phyloP scores from a whole-genome alignment of 2,329 filamentous ascomycete species.

The Verticillium nubilum region DNA sequence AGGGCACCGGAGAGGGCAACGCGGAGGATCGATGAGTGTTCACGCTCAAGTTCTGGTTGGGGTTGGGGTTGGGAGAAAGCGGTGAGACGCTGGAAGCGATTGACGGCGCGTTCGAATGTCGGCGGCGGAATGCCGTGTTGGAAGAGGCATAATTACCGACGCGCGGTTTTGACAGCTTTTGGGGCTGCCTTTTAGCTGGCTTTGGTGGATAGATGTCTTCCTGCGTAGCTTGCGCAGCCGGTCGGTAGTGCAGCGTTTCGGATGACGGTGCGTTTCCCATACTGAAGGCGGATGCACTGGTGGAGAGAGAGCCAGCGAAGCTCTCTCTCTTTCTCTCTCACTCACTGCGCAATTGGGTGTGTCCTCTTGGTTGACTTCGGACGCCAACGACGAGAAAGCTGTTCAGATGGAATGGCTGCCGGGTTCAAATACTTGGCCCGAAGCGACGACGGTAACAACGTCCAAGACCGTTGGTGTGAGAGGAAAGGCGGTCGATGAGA shows the following conservation, averaged over 20 bases:
- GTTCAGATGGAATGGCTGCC: background rate
- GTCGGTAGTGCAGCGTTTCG: conserved; percentile 26
- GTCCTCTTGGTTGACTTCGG: background rate
- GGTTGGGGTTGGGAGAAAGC: conserved; percentile 7
- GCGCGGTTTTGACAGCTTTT: conserved; percentile 48
- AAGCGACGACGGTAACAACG: background rate
- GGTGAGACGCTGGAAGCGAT: conserved; percentile 19
- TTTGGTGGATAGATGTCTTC: background rate
- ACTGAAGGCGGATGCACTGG: conserved; percentile 13
- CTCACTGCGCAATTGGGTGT: background rate
- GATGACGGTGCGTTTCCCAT: conserved; percentile 49
- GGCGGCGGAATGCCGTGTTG: conserved; percentile 9
- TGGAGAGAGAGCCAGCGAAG: background rate
- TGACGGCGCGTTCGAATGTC: conserved; percentile 26
- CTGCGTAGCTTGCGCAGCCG: background rate
- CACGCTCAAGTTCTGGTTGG: background rate
- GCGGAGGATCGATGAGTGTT: background rate
- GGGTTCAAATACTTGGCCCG: background rate
- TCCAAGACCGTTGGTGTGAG: background rate
- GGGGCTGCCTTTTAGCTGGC: conserved; percentile 26
- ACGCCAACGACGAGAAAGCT: background rate
- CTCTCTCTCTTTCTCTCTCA: background rate
- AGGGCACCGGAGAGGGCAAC: background rate
- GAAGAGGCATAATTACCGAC: conserved; percentile 29
- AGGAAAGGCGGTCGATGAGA: background rate